Percentiles rank a stretch among this genome's conserved stretches.
Conservation (phyloP, 805 yeast genomes). For the Yarrowia sp. region DNA sequence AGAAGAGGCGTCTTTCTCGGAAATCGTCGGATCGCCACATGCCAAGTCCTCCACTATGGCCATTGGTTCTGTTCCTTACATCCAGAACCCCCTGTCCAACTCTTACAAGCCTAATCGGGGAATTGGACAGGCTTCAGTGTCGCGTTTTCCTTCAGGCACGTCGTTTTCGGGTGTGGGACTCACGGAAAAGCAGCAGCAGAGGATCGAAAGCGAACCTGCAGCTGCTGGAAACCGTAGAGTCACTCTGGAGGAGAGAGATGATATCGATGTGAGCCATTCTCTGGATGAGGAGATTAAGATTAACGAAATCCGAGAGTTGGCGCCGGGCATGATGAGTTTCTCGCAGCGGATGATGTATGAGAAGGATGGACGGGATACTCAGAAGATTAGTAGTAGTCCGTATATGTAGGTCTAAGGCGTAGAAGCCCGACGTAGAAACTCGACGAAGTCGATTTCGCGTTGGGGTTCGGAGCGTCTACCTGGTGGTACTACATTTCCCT, state of each 20-base stretch:
- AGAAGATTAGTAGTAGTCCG: constrained; percentile 23
- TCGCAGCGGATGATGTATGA: constrained; percentile 33
- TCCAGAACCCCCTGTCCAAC: constrained; percentile 22
- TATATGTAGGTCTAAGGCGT: background rate
- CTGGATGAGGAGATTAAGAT: constrained; percentile 22
- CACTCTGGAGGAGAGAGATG: constrained; percentile 11
- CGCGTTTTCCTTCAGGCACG: constrained; percentile 7
- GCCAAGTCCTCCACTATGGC: constrained; percentile 14
- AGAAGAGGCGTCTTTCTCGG: background rate
- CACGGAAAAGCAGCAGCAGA: constrained; percentile 16
- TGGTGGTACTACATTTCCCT: too few relatives aligned
- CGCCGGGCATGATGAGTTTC: constrained; percentile 32
- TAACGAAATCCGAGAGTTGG: constrained; percentile 17
- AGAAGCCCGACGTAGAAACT: too few relatives aligned
- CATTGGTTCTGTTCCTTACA: constrained; percentile 14
- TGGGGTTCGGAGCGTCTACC: too few relatives aligned
- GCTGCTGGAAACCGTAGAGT: background rate
- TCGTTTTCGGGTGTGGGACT: constrained; percentile 22
- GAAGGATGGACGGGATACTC: constrained; percentile 17
- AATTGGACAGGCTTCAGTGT: background rate
- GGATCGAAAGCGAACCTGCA: constrained; percentile 21
- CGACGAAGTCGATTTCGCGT: too few relatives aligned
- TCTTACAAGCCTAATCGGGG: constrained; percentile 20
- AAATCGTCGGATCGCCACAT: constrained; percentile 20
- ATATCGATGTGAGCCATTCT: constrained; percentile 14